Evolutionary conservation across 257 asterid species (phyloP), one percentile per base, ranked within the genome.

Genomic region (Lavandula angustifolia): DNA sequence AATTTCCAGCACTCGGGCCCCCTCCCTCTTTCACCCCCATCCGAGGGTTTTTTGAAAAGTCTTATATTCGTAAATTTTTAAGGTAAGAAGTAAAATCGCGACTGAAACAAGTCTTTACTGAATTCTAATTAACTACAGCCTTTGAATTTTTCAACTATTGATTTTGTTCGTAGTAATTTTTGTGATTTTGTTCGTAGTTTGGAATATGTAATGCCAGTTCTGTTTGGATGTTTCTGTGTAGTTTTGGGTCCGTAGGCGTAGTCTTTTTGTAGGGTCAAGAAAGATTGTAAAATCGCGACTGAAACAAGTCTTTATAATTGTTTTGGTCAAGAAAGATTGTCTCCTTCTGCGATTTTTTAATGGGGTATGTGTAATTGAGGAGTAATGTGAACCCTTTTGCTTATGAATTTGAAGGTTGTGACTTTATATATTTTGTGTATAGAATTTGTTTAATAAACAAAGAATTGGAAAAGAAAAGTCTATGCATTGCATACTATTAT

Each of bases 321-420:
- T n/a, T 44, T 14, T 41, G 68, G 77, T 72, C 73, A 65, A 58
- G 9, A 27, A 5, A 32, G 50, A 47, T 9, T 33, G 50, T 37
- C 42, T 18, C 34, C 33, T 68, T 6, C 58, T 31, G 47, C 32
- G 33, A 41, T n/a, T 59, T 58, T 11, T 59, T 66, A 12, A 43
- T 66, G 33, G 50, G 50, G 33, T 53, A 4, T 31, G 60, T 40
- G 48, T 64, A 72, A 49, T 72, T 56, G 58, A 14, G 67, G 62
- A 48, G 62, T 64, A 38, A 41, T 59, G 64, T 42, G 71, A 55
- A 62, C 56, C 67, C 76, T 14, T 63, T 65, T 58, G 68, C 40
- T 50, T 38, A 64, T 57, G 50, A 7, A 5, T 49, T 9, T 48
- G 38, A 32, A 46, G 51, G 56, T 35, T 48, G 29, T 9, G 48